These are phyloP conservation scores for Kodamaea arcana DNA, from an alignment of 1,139 yeast genomes.

Conservation along the genomic window DNA sequence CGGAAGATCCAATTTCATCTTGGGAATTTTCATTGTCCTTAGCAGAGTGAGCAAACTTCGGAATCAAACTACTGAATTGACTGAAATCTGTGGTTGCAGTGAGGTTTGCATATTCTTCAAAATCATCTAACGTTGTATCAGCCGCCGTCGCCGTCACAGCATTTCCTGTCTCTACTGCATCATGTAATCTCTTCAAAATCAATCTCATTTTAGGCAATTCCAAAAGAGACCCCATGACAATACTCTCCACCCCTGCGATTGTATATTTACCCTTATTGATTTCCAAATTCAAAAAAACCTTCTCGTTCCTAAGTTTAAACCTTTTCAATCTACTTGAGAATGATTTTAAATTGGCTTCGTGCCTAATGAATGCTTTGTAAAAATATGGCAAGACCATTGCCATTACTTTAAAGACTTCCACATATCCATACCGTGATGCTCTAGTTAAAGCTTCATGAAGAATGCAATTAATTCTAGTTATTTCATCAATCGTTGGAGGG, in stretches of 20 bases:
- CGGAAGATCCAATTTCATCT: not conserved
- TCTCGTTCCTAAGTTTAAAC: conserved; percentile 43
- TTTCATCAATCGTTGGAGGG: conserved; percentile 94
- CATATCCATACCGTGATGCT: conserved; percentile 64
- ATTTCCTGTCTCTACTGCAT: conserved; percentile 10
- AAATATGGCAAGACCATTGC: conserved; percentile 82
- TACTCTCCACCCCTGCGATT: conserved; percentile 58
- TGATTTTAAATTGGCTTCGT: conserved; percentile 65
- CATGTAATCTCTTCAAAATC: conserved; percentile 54
- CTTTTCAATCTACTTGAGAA: conserved; percentile 42
- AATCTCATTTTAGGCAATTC: conserved; percentile 69
- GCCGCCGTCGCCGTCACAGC: conserved; percentile 10
- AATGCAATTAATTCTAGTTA: conserved; percentile 82
- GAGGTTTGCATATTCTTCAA: not conserved
- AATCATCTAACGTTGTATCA: conserved; percentile 1
- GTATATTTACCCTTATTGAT: conserved; percentile 43
- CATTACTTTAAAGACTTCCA: conserved; percentile 74
- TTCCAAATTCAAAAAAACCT: conserved; percentile 33
- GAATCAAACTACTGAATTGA: not conserved
- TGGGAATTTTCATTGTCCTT: not conserved
- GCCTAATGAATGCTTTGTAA: conserved; percentile 87
- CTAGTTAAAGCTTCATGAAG: conserved; percentile 68
- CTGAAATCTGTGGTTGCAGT: too few species aligned
- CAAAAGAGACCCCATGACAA: conserved; percentile 61
- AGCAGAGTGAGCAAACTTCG: not conserved